Percentiles rank a stretch among this genome's conserved stretches.
Conservation (phyloP, 768 basidiomycete genomes). For the Mycena sanguinolenta region DNA sequence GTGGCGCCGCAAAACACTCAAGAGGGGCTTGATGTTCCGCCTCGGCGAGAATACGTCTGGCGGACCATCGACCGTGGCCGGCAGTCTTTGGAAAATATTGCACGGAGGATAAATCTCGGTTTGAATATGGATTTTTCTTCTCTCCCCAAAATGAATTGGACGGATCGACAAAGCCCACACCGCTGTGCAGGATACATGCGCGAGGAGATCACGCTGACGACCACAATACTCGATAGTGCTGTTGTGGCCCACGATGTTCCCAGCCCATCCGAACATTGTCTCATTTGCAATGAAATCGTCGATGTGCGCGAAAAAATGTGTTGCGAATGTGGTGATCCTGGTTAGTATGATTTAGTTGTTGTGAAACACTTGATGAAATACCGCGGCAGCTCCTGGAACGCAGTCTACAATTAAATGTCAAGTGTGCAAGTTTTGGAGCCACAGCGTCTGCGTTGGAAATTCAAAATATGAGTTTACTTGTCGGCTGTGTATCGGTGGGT, state of each 20-base stretch:
- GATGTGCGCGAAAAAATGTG: not conserved
- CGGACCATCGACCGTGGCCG: constrained; percentile 1
- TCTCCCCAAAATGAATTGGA: not conserved
- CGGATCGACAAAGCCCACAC: not conserved
- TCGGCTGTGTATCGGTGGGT: no score
- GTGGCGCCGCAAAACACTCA: not conserved
- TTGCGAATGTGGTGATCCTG: not conserved
- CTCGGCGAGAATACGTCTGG: constrained; percentile 5
- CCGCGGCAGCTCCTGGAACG: not conserved
- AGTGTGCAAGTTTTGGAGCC: not conserved
- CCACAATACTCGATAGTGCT: not conserved
- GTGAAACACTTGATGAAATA: not conserved
- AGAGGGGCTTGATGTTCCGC: not conserved
- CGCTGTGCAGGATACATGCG: not conserved
- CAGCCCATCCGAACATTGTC: not conserved
- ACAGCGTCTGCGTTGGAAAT: not conserved
- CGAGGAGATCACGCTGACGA: constrained; percentile 5
- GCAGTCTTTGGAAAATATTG: not conserved
- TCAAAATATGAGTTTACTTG: not conserved
- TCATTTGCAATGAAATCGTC: not conserved
- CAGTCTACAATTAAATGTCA: not conserved
- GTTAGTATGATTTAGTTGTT: not conserved
- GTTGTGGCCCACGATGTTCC: not conserved
- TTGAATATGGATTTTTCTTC: not conserved
- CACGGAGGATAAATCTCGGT: not conserved